phyloP scores from a whole-genome alignment of 2,329 filamentous ascomycete species.

The Fusarium guadeloupense region DNA sequence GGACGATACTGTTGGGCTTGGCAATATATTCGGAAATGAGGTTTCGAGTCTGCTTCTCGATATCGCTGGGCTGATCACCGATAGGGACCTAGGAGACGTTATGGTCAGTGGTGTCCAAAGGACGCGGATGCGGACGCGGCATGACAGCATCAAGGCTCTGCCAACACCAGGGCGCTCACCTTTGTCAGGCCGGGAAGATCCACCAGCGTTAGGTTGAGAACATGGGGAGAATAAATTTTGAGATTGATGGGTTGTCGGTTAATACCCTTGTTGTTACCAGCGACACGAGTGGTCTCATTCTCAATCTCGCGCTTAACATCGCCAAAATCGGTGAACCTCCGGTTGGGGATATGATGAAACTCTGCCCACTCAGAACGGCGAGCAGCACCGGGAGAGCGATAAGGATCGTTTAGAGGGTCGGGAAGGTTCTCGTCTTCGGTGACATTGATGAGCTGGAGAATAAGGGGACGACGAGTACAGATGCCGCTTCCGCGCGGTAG shows the following conservation, averaged over 20 bases:
- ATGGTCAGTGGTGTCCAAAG: slow-evolving; percentile 32
- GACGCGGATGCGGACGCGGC: slow-evolving; percentile 19
- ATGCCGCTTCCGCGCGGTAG: slow-evolving; percentile 96
- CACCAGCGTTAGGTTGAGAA: slow-evolving; percentile 94
- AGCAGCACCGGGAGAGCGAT: slow-evolving; percentile 78
- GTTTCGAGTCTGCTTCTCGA: slow-evolving; percentile 97
- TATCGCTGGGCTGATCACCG: slow-evolving; percentile 95
- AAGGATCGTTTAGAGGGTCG: slow-evolving; percentile 73
- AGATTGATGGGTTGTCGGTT: slow-evolving; percentile 97
- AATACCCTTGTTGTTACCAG: slow-evolving; percentile 97
- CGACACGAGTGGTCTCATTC: slow-evolving; percentile 91
- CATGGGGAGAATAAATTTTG: slow-evolving; percentile 97
- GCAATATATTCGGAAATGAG: slow-evolving; percentile 98
- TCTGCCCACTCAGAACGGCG: slow-evolving; percentile 84
- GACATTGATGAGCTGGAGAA: slow-evolving; percentile 98
- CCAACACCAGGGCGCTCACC: slow-evolving; percentile 56
- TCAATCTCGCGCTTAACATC: slow-evolving; percentile 97
- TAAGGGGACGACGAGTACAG: slow-evolving; percentile 91
- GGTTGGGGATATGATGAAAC: slow-evolving; percentile 92
- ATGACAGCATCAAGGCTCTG: slow-evolving; percentile 15
- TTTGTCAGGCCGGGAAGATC: slow-evolving; percentile 97
- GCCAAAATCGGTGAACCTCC: slow-evolving; percentile 88
- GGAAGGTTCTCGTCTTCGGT: slow-evolving; percentile 75
- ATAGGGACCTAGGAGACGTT: slow-evolving; percentile 79
- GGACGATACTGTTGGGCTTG: slow-evolving; percentile 97